phyloP scores from a whole-genome alignment of 306 rosid genomes.

The Lathyrus oleraceus region DNA sequence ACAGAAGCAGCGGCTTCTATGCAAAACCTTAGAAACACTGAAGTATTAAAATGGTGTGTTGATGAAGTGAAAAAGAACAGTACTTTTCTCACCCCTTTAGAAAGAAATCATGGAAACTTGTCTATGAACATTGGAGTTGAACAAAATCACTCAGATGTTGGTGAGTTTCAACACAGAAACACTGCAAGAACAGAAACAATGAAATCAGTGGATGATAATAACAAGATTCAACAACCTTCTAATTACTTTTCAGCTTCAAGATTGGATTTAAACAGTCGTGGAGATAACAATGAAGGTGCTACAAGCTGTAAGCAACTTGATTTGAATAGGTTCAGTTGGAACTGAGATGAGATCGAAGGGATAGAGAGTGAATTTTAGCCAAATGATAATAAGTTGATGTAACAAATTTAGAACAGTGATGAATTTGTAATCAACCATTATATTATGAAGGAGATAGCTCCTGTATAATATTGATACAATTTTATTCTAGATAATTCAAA shows the following conservation, averaged over 20 bases:
- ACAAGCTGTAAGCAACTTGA: slow-evolving; percentile 60
- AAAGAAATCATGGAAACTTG: slow-evolving; percentile 47
- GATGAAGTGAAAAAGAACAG: slow-evolving; percentile 46
- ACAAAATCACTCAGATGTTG: slow-evolving; percentile 28
- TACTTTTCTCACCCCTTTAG: slow-evolving; percentile 43
- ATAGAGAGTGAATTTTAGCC: slow-evolving; percentile 17
- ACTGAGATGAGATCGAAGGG: slow-evolving; percentile 43
- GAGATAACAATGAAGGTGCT: slow-evolving; percentile 61
- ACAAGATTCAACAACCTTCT: slow-evolving; percentile 40
- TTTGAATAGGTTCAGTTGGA: slow-evolving; percentile 65
- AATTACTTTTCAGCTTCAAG: slow-evolving; percentile 53
- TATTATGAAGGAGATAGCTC: slow-evolving; percentile 30
- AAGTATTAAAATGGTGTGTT: slow-evolving; percentile 40
- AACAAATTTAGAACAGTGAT: slow-evolving; percentile 27
- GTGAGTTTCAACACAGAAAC: slow-evolving; percentile 36
- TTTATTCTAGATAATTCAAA: slow-evolving; percentile 13
- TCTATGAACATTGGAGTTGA: slow-evolving; percentile 65
- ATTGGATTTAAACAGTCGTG: slow-evolving; percentile 68
- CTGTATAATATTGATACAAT: slow-evolving; percentile 13
- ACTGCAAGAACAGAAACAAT: slow-evolving; percentile 38
- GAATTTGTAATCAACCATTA: slow-evolving; percentile 26
- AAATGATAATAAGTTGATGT: slow-evolving; percentile 41
- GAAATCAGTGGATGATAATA: slow-evolving; percentile 38
- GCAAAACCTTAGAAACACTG: slow-evolving; percentile 11
- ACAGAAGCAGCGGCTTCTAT: slow-evolving; percentile 5